Evolutionary conservation across 2,329 filamentous ascomycete species (phyloP), one percentile per base, ranked within the genome.

Genomic region (Cryoendolithus antarcticus): DNA sequence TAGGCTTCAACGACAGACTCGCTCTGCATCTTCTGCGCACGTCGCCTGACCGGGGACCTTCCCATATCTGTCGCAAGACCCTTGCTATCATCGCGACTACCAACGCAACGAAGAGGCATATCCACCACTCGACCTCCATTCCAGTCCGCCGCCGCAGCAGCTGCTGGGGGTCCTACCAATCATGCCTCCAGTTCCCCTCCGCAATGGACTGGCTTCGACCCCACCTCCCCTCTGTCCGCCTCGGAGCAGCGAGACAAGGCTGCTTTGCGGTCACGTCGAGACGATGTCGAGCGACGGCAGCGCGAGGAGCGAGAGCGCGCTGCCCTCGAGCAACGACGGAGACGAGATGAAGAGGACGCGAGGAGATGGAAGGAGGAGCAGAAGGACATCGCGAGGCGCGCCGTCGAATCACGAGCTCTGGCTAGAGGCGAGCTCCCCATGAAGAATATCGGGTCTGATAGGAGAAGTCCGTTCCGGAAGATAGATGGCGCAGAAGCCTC

Each of bases 1-100:
- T 9, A 43, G 41, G 33, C 41, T 9, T 35, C 52, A 27, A 48
- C 53, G 38, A 46, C 52, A 38, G 52, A 54, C 43, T 47, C 44
- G 31, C 40, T 60, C 36, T 59, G 57, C 46, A 40, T 57, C 43
- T 54, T 58, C 44, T 60, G 56, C 40, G 50, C 55, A 12, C 56
- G 46, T 44, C 48, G 50, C 34, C 42, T 56, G 30, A 35, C 45
- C 35, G 43, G 46, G 13, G 44, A 54, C 24, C 31, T 42, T 33
- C 43, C 46, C 15, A 32, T 45, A 30, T 33, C 39, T 6, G n/a
- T 21, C 34, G 12, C 35, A 28, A 34, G 38, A 10, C 11, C 21
- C 19, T 9, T 31, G 21, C 30, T 28, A 24, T 11, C 6, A 30
- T 29, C 19, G 28, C 11, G 6, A 8, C 39, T 21, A 10, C 35